Evolutionary conservation across 805 yeast species (phyloP).

Genomic region (Phaffomyces thermotolerans): DNA sequence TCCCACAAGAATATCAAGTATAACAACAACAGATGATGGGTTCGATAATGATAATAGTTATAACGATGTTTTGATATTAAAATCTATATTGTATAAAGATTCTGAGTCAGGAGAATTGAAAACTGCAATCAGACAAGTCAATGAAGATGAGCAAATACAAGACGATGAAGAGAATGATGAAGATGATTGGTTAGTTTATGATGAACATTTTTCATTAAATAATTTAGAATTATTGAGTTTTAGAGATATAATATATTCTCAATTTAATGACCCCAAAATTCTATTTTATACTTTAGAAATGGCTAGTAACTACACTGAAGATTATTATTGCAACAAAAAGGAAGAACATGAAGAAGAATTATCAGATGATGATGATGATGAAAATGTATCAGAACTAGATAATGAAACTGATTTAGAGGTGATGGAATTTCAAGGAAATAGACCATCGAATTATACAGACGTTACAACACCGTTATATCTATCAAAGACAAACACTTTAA

Average conservation of each 20-base stretch:
- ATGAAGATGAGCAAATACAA: neutral
- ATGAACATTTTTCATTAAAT: constrained; percentile 28
- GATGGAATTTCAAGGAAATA: constrained; percentile 19
- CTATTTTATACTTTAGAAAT: constrained; percentile 25
- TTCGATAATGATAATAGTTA: neutral
- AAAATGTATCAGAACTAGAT: neutral
- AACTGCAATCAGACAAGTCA: constrained; percentile 21
- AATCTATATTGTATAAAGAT: constrained; percentile 18
- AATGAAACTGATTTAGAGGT: constrained; percentile 18
- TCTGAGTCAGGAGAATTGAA: constrained; percentile 13
- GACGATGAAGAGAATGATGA: constrained; percentile 23
- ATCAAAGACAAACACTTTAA: constrained; percentile 19
- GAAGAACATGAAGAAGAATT: constrained; percentile 1
- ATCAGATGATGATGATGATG: neutral
- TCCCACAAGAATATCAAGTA: constrained; percentile 7
- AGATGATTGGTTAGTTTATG: constrained; percentile 37
- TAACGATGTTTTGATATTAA: constrained; percentile 13
- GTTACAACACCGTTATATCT: constrained; percentile 15
- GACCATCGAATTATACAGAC: constrained; percentile 9
- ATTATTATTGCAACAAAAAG: constrained; percentile 7
- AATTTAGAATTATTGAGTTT: constrained; percentile 29
- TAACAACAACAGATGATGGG: neutral
- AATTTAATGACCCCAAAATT: constrained; percentile 24
- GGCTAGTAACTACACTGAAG: constrained; percentile 2
- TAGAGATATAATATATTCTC: constrained; percentile 27